These are phyloP conservation scores for Serendipita sp. DNA, from an alignment of 768 basidiomycete genomes.

Conservation along the genomic window DNA sequence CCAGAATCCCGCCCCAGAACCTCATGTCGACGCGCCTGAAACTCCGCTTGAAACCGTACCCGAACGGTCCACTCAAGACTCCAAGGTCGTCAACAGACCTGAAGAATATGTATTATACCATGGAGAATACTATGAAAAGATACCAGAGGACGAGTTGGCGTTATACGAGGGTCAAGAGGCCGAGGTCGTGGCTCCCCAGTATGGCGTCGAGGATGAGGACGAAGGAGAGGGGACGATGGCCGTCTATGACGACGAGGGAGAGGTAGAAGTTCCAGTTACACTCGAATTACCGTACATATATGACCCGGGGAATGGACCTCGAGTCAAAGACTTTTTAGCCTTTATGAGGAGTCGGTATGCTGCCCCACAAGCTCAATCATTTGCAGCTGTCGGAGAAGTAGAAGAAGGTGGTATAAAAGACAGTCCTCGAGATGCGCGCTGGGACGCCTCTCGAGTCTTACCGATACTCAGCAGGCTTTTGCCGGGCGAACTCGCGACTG, in stretches of 20 bases:
- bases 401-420: conserved; percentile 46
- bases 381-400: conserved; percentile 10
- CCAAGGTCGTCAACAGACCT: not conserved
- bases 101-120: not conserved
- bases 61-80: not conserved
- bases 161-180: not conserved
- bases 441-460: too few species aligned
- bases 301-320: conserved; percentile 66
- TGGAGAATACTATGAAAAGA: not conserved
- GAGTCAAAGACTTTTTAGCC: conserved; percentile 46
- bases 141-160: not conserved
- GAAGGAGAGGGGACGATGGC: not conserved
- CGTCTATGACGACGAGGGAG: not conserved
- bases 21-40: not conserved
- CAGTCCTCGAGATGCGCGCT: conserved; percentile 31
- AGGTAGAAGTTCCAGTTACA: conserved; percentile 6
- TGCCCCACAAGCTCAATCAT: conserved; percentile 32
- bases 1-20: not conserved
- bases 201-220: not conserved
- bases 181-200: not conserved
- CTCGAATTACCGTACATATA: conserved; percentile 40
- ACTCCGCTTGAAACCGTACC: not conserved
- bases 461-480: conserved; percentile 25
- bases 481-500: conserved; percentile 48
- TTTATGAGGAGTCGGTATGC: conserved; percentile 58